Conservation (phyloP, 129 eudicot genomes). For the Escallonia herrerae region DNA sequence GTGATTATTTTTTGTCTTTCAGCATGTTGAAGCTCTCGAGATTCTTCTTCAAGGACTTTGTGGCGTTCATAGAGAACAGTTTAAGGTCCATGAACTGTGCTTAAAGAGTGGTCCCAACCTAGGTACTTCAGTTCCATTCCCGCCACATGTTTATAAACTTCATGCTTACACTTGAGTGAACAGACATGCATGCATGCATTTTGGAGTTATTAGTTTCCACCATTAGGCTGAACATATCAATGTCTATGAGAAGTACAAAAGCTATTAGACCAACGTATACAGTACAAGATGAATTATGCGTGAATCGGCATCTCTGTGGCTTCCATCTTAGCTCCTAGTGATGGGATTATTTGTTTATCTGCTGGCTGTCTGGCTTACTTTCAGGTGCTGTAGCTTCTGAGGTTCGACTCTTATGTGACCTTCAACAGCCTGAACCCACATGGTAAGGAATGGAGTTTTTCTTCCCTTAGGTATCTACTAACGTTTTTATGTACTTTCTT, state of each 20-base stretch:
- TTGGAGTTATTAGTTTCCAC: too few relatives aligned
- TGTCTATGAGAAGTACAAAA: too few relatives aligned
- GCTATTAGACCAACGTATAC: too few relatives aligned
- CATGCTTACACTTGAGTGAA: too few relatives aligned
- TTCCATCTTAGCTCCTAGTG: too few relatives aligned
- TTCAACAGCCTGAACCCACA: conserved; percentile 83
- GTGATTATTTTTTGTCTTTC: conserved; percentile 14
- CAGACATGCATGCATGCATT: too few relatives aligned
- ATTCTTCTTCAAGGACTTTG: conserved; percentile 97
- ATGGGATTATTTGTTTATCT: background rate
- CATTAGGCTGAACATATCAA: too few relatives aligned
- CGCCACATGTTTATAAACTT: background rate
- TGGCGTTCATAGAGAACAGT: conserved; percentile 58
- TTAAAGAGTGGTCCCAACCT: conserved; percentile 77
- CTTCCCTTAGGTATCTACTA: background rate
- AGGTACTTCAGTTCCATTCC: conserved; percentile 33
- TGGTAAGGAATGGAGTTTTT: conserved; percentile 40
- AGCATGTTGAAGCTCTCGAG: conserved; percentile 98
- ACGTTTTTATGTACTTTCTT: too few relatives aligned
- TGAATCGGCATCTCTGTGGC: too few relatives aligned
- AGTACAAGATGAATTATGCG: too few relatives aligned
- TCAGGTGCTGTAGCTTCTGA: conserved; percentile 81
- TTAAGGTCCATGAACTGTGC: conserved; percentile 80
- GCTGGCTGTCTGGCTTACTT: conserved; percentile 9
- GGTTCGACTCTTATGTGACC: conserved; percentile 87